These are phyloP conservation scores for Ammopiptanthus mongolicus DNA, from an alignment of 306 rosid genomes.

Conservation along the genomic window DNA sequence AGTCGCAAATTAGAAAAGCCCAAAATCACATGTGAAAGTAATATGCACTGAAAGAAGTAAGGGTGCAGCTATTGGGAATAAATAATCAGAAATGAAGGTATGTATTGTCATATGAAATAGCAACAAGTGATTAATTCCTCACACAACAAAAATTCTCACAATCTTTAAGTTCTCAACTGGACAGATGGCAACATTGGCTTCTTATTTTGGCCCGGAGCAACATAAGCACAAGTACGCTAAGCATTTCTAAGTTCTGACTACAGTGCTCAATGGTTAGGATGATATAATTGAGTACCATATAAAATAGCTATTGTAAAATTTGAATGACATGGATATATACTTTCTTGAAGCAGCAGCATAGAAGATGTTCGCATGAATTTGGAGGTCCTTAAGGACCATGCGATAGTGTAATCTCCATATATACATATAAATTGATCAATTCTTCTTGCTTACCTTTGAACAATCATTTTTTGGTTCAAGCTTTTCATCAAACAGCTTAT, in stretches of 20 bases:
- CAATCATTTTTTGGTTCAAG: too few species aligned
- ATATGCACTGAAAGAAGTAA: too few species aligned
- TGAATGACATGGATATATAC: background rate
- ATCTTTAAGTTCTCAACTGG: background rate
- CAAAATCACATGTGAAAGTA: too few species aligned
- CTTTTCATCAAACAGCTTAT: background rate
- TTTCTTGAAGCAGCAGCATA: slow-evolving; percentile 58
- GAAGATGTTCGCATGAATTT: slow-evolving; percentile 98
- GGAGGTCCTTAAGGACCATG: slow-evolving; percentile 91
- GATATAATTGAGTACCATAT: background rate
- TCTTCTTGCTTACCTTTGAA: background rate
- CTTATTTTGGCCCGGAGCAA: slow-evolving; percentile 81
- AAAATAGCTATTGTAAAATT: background rate
- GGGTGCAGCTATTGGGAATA: too few species aligned
- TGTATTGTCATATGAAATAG: background rate
- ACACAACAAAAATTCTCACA: background rate
- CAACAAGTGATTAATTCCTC: background rate
- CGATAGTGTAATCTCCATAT: slow-evolving; percentile 44
- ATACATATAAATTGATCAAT: background rate
- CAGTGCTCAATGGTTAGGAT: background rate
- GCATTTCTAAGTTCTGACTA: background rate
- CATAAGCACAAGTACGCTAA: slow-evolving; percentile 75
- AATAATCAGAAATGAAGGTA: too few species aligned
- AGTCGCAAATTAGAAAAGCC: too few species aligned
- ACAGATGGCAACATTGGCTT: slow-evolving; percentile 96